Evolutionary conservation across 768 basidiomycete genomes (phyloP).

Genomic region (Infundibulicybe gibba): DNA sequence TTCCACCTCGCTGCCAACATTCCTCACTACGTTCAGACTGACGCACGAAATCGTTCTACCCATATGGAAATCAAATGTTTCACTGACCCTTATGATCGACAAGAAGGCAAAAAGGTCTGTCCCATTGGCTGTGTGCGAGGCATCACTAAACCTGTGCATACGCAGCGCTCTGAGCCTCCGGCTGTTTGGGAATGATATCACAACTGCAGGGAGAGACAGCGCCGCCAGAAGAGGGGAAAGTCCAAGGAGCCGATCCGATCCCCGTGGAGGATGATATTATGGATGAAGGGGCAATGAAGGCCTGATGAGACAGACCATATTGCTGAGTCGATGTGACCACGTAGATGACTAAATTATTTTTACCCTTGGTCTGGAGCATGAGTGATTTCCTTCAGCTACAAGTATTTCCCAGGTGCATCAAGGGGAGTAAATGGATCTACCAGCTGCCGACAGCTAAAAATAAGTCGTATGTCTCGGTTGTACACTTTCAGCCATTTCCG

Average conservation of each 20-base stretch:
- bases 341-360: too few species aligned
- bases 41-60: conserved; percentile 86
- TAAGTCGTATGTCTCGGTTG: too few species aligned
- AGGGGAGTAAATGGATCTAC: too few species aligned
- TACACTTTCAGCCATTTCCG: too few species aligned
- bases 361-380: too few species aligned
- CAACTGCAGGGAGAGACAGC: conserved; percentile 39
- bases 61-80: conserved; percentile 91
- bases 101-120: conserved; percentile 92
- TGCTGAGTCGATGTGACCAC: too few species aligned
- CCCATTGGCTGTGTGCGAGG: not conserved
- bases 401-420: too few species aligned
- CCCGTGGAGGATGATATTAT: not conserved
- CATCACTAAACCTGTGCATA: conserved; percentile 1
- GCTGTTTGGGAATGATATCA: conserved; percentile 79
- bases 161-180: conserved; percentile 84
- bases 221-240: conserved; percentile 8
- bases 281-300: conserved; percentile 6
- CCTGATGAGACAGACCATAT: too few species aligned
- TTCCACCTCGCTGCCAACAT: not conserved
- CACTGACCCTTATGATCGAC: conserved; percentile 89
- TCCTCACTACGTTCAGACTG: conserved; percentile 37
- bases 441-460: too few species aligned
- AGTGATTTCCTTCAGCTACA: too few species aligned
- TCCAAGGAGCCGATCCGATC: not conserved